These are phyloP conservation scores for Boletellus emodensis DNA, from an alignment of 768 basidiomycete species.

Conservation along the genomic window DNA sequence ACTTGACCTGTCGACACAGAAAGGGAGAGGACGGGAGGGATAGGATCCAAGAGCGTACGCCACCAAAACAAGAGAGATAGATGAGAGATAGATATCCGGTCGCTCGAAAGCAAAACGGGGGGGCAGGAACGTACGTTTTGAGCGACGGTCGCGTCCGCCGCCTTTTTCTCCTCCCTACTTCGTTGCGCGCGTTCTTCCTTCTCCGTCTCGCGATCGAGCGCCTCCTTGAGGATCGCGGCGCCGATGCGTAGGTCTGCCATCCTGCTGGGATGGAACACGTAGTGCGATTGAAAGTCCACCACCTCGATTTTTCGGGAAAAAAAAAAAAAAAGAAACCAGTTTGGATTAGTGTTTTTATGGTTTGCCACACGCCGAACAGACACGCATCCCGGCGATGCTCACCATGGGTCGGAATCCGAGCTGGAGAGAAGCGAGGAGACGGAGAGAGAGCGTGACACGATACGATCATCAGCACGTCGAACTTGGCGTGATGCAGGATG, in stretches of 20 bases:
- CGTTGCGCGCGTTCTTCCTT: conserved; percentile 47
- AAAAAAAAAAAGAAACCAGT: too few species aligned
- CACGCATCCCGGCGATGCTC: background rate
- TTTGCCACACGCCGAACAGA: too few species aligned
- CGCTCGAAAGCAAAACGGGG: too few species aligned
- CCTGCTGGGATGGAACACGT: conserved; percentile 52
- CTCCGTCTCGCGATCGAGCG: conserved; percentile 46
- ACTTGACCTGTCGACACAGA: conserved; percentile 51
- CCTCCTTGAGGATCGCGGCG: conserved; percentile 60
- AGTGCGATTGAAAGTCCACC: conserved; percentile 68
- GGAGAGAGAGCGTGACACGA: too few species aligned
- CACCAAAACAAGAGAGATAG: too few species aligned
- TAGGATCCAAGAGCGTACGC: too few species aligned
- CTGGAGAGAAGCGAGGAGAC: conserved; percentile 30
- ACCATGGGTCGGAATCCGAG: conserved; percentile 75
- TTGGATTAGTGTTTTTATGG: too few species aligned
- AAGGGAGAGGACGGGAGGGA: background rate
- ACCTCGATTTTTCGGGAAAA: conserved; percentile 40
- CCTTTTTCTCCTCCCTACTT: conserved; percentile 56
- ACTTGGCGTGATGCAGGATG: too few species aligned
- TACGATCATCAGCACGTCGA: too few species aligned
- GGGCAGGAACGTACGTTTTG: conserved; percentile 43
- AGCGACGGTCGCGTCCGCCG: conserved; percentile 47
- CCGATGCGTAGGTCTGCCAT: conserved; percentile 60
- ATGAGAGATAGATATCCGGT: too few species aligned